These are phyloP conservation scores for Eucalyptus viminalis DNA, from an alignment of 345 rosid genomes.

Conservation along the genomic window DNA sequence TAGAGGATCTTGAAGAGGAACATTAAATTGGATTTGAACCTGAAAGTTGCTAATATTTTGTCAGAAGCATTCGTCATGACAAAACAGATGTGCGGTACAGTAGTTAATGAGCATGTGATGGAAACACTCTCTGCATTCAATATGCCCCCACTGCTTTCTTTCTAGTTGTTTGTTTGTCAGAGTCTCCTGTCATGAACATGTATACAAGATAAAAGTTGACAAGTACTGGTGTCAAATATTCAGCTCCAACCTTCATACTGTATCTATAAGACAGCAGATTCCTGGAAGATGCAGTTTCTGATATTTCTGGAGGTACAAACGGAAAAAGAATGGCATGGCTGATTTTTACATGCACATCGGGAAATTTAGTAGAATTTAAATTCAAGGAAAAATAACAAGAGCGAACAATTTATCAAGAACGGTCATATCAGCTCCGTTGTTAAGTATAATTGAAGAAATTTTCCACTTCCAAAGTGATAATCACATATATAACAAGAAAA, in stretches of 20 bases:
- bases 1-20: slow-evolving; percentile 38
- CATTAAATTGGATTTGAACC: slow-evolving; percentile 44
- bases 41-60: slow-evolving; percentile 10
- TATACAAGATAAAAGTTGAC: not conserved
- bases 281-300: not conserved
- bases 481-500: not conserved
- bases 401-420: not conserved
- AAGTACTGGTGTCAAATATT: not conserved
- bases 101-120: not conserved
- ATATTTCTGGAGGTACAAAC: not conserved
- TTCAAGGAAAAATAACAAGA: not conserved
- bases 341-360: not conserved
- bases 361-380: not conserved
- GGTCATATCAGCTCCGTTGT: not conserved
- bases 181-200: not conserved
- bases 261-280: not conserved
- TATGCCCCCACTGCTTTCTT: not conserved
- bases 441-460: not conserved
- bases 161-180: not conserved
- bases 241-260: not conserved
- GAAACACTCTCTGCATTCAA: not conserved
- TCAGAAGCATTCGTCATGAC: not conserved
- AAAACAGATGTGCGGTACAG: not conserved
- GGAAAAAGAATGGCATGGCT: not conserved
- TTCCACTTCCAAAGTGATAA: not conserved